Conservation (phyloP, 2,329 filamentous ascomycete genomes). For the Ophiostoma ulmi region DNA sequence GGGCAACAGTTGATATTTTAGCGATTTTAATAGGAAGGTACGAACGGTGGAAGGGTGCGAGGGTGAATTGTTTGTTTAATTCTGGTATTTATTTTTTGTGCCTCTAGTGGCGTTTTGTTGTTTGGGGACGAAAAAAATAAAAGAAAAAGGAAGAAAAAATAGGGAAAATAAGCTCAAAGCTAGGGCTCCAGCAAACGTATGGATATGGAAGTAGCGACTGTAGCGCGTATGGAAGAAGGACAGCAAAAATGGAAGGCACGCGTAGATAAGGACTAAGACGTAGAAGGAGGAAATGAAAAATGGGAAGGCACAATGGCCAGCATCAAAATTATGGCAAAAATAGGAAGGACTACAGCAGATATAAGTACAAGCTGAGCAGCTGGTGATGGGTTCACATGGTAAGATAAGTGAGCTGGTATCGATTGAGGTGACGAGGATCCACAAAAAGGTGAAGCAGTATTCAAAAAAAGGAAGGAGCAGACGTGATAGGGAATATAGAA, state of each 20-base stretch:
- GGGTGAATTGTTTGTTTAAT: slow-evolving; percentile 21
- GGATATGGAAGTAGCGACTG: slow-evolving; percentile 21
- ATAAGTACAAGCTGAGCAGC: not conserved
- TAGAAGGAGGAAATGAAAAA: not conserved
- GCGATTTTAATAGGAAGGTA: not conserved
- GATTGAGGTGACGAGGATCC: not conserved
- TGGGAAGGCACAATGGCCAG: not conserved
- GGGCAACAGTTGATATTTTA: slow-evolving; percentile 27
- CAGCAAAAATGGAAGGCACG: slow-evolving; percentile 20
- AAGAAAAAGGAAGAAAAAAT: slow-evolving; percentile 2
- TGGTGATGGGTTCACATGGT: not conserved
- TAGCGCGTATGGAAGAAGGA: slow-evolving; percentile 13
- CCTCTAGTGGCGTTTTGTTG: slow-evolving; percentile 23
- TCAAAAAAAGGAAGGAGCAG: not conserved
- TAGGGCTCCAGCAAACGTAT: slow-evolving; percentile 21
- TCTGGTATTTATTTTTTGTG: slow-evolving; percentile 23
- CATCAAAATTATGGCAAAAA: not conserved
- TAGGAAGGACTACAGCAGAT: not conserved
- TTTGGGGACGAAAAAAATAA: slow-evolving; percentile 3
- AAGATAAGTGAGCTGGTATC: not conserved
- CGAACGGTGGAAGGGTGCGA: slow-evolving; percentile 17
- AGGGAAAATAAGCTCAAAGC: not conserved
- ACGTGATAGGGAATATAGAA: too few relatives aligned
- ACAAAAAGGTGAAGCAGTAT: not conserved
- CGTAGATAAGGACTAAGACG: slow-evolving; percentile 9